These are phyloP conservation scores for Penicillium pancosmium DNA, from an alignment of 495 filamentous ascomycete species.

Conservation along the genomic window DNA sequence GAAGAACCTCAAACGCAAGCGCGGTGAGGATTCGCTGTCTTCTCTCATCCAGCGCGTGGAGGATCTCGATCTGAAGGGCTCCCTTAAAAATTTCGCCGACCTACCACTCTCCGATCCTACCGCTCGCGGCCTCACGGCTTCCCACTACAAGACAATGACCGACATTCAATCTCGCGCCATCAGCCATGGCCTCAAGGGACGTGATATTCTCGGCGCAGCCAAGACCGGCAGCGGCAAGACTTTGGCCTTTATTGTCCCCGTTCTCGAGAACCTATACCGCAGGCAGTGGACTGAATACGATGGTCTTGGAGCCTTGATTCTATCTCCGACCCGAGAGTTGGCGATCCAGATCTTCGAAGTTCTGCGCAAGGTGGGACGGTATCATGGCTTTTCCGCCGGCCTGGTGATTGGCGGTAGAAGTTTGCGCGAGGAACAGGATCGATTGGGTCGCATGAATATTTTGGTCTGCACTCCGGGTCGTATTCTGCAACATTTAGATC, in stretches of 20 bases:
- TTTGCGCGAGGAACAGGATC: conserved; percentile 82
- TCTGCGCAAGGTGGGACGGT: conserved; percentile 82
- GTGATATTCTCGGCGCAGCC: conserved; percentile 90
- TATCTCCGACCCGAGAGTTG: conserved; percentile 92
- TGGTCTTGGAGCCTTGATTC: conserved; percentile 87
- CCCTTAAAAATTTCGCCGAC: conserved; percentile 64
- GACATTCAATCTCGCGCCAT: conserved; percentile 90
- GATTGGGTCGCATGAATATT: conserved; percentile 94
- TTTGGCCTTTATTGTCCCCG: conserved; percentile 86
- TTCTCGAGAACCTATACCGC: conserved; percentile 93
- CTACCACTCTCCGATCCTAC: conserved; percentile 90
- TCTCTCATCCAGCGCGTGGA: conserved; percentile 51
- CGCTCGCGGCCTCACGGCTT: conserved; percentile 74
- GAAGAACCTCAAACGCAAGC: conserved; percentile 65
- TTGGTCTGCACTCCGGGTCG: conserved; percentile 93
- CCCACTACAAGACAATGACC: conserved; percentile 87
- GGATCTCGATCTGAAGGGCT: conserved; percentile 53
- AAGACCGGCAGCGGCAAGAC: conserved; percentile 98
- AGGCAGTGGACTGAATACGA: conserved; percentile 88
- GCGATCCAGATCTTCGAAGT: conserved; percentile 98
- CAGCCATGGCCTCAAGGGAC: conserved; percentile 79
- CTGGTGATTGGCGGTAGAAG: conserved; percentile 95
- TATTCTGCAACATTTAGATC: conserved; percentile 94
- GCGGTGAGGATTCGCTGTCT: conserved; percentile 47
- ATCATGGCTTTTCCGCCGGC: conserved; percentile 90